Base-by-base conservation (phyloP, 768 basidiomycete genomes). In the Baorangia bicolor region DNA sequence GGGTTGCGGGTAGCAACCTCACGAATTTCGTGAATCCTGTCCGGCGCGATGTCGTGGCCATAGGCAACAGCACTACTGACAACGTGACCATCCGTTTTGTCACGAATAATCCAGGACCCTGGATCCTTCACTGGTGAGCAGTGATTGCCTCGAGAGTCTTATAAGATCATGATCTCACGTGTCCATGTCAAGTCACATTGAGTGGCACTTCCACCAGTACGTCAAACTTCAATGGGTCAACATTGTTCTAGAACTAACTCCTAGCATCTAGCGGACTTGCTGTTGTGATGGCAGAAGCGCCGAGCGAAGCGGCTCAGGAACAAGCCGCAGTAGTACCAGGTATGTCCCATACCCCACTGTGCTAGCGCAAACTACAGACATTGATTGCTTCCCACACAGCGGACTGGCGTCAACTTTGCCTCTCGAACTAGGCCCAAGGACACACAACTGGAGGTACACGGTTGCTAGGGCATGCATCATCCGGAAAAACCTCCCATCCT, bases 51-150 rank as follows among this genome's bases (percentile, higher is more conserved):
- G 69, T 69, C 9, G 68, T 73, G 18, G 64, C 61, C 33, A 51
- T 66, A 0, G 72, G 70, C 13, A 43, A 13, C 4, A 39, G 27
- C 0, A 42, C 78, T 64, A 59, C 49, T 3, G 69, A 81, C 71
- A 69, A 79, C 61, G 81, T 82, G 21, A 79, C 79, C 5, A 74
- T 89, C 48, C 79, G 85, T 48, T 88, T 85, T 68, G 63, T 70
- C 25, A 86, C 85, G 1, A 80, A 88, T 58, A 89, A 89, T 66
- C 75, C 87, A 1, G 87, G 87, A 12, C 80, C 81, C 10, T 86
- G 84, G 81, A 73, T 80, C 67, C 65, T 80, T 42, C 79, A 80
- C 60, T 81, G 72, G 70, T 73, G 51, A 63, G n/a, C n/a, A n/a
- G 62, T 33, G 7, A 33, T 18, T 8, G 2, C 6, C 18, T 21